Evolutionary conservation across 768 basidiomycete species (phyloP).

Genomic region (Rhodotorula sphaerocarpa): DNA sequence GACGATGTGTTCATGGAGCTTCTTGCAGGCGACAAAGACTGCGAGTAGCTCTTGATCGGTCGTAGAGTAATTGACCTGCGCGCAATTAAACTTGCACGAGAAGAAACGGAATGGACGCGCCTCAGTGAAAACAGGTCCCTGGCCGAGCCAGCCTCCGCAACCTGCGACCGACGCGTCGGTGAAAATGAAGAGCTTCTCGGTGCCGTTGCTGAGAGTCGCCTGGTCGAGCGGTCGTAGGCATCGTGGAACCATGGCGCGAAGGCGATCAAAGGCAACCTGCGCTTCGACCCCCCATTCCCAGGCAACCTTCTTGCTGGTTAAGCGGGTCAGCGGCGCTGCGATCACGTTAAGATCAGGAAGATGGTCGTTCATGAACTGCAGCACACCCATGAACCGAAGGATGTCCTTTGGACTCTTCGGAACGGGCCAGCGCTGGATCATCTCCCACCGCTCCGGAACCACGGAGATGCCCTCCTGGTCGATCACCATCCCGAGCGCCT

Average conservation of each 20-base stretch:
- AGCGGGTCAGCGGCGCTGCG: neutral
- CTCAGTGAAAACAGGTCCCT: neutral
- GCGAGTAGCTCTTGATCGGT: neutral
- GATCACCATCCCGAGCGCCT: constrained; percentile 12
- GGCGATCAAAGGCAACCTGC: neutral
- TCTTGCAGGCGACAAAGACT: neutral
- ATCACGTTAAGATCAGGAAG: constrained; percentile 6
- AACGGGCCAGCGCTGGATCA: constrained; percentile 3
- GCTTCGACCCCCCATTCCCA: constrained; percentile 10
- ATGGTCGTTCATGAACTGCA: constrained; percentile 17
- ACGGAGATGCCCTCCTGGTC: constrained; percentile 9
- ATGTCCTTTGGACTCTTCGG: constrained; percentile 10
- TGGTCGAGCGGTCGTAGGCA: neutral
- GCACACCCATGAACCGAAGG: constrained; percentile 9
- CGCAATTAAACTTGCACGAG: constrained; percentile 18
- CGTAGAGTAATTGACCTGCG: constrained; percentile 19
- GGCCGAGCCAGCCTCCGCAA: constrained; percentile 17
- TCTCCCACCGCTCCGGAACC: constrained; percentile 1
- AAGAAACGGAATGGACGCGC: constrained; percentile 16
- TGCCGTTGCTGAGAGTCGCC: neutral
- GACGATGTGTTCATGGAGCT: neutral
- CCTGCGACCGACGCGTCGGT: constrained; percentile 9
- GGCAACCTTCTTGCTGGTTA: constrained; percentile 17
- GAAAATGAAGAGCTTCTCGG: constrained; percentile 11
- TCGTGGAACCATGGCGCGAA: constrained; percentile 4